A percentile compares a stretch with the other conserved stretches of the same genome.
Conservation (phyloP, 2,329 filamentous ascomycete genomes). For the Aspergillus japonicus region DNA sequence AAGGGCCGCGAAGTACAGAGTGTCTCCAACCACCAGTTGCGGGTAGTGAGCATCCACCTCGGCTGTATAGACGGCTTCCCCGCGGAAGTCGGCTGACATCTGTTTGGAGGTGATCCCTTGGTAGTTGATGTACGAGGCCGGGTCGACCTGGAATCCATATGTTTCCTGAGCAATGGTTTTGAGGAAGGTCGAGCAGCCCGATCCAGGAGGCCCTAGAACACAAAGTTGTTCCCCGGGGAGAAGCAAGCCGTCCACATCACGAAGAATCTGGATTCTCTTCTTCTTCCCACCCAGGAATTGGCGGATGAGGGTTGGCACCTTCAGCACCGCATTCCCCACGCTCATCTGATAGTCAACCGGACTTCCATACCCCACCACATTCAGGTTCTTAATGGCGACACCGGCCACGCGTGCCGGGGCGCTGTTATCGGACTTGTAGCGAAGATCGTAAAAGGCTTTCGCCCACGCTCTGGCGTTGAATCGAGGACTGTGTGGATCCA, state of each 20-base stretch:
- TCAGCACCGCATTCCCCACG: neutral
- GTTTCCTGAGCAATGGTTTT: neutral
- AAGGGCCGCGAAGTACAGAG: conserved; percentile 71
- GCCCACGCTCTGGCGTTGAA: conserved; percentile 16
- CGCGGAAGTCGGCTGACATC: conserved; percentile 39
- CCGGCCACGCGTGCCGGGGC: conserved; percentile 7
- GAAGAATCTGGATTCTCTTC: neutral
- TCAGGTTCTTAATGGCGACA: conserved; percentile 12
- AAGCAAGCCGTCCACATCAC: conserved; percentile 1
- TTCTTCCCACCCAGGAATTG: neutral
- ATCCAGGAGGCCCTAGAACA: conserved; percentile 4
- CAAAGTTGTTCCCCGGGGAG: conserved; percentile 1
- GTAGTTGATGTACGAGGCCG: neutral
- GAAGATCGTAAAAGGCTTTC: conserved; percentile 14
- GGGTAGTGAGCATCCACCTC: conserved; percentile 64
- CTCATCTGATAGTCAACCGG: neutral
- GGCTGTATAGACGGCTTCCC: conserved; percentile 38
- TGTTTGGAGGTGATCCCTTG: conserved; percentile 28
- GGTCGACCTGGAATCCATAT: neutral
- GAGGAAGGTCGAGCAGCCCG: conserved; percentile 2
- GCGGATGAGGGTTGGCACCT: neutral
- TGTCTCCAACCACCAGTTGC: conserved; percentile 65
- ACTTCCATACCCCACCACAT: neutral
- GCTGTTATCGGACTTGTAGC: conserved; percentile 8
- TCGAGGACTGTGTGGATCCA: conserved; percentile 11